A percentile compares a stretch with the other conserved stretches of the same genome.
Conservation (phyloP, 352 stramenopile species). For the Globisporangium paddicum region DNA sequence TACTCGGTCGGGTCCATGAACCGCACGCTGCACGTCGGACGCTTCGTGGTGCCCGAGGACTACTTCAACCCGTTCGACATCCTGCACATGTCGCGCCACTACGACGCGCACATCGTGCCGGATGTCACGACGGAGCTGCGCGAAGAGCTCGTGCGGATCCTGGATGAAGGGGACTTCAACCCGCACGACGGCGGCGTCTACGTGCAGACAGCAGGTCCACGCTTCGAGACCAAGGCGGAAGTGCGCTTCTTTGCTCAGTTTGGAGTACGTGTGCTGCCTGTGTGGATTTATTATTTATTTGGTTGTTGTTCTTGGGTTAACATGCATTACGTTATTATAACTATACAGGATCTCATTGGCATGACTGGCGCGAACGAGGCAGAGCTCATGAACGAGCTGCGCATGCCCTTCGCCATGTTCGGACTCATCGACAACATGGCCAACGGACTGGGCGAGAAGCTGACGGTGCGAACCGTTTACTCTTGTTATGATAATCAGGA, state of each 20-base stretch:
- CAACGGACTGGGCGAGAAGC: constrained; percentile 76
- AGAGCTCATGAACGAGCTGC: constrained; percentile 79
- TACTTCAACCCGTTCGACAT: constrained; percentile 89
- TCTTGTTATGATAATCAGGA: not conserved
- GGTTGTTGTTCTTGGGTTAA: not conserved
- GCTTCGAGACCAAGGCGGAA: constrained; percentile 90
- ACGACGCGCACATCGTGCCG: constrained; percentile 84
- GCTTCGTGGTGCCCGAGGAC: constrained; percentile 79
- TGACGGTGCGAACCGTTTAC: constrained; percentile 37
- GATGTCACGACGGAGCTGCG: constrained; percentile 50
- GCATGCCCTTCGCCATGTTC: constrained; percentile 82
- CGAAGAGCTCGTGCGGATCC: constrained; percentile 35
- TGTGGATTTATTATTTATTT: not conserved
- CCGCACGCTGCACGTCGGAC: constrained; percentile 35
- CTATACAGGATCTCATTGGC: constrained; percentile 64
- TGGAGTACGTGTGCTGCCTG: constrained; percentile 21
- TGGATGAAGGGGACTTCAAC: constrained; percentile 37
- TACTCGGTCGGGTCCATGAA: constrained; percentile 89
- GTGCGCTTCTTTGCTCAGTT: constrained; percentile 87
- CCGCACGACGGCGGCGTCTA: constrained; percentile 79
- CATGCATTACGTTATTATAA: not conserved
- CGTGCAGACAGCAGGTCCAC: constrained; percentile 78
- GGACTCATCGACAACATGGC: constrained; percentile 87
- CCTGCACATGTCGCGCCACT: constrained; percentile 73
- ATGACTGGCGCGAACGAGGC: constrained; percentile 89